Evolutionary conservation across 148 eudicot species (phyloP).

Genomic region (Pharnaceum exiguum): DNA sequence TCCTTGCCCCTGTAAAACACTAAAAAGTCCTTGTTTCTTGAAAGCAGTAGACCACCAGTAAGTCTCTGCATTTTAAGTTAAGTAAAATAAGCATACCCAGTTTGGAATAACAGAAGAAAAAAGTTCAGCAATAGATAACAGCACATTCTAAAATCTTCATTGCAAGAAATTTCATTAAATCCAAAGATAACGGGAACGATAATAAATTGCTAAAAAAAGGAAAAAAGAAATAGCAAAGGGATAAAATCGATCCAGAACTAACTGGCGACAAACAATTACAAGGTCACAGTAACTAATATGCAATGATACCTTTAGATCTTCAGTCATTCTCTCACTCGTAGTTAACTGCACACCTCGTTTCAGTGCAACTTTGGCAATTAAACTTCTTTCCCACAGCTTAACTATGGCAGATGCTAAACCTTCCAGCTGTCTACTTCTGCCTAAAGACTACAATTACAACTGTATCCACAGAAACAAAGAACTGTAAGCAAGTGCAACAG

Average conservation of each 20-base stretch:
- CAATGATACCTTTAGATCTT: constrained; percentile 89
- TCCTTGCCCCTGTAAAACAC: constrained; percentile 91
- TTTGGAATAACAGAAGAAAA: neutral
- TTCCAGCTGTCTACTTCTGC: constrained; percentile 93
- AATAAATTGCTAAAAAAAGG: too few species aligned
- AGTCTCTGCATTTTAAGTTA: constrained; percentile 53
- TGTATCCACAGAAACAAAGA: neutral
- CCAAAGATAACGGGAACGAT: too few species aligned
- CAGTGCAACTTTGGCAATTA: constrained; percentile 84
- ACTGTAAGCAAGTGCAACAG: neutral
- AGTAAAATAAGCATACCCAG: neutral
- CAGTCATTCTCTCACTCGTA: constrained; percentile 97
- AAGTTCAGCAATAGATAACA: neutral
- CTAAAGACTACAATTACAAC: constrained; percentile 35
- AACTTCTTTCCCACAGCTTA: constrained; percentile 90
- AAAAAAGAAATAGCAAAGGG: too few species aligned
- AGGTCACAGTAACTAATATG: neutral
- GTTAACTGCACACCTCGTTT: constrained; percentile 97
- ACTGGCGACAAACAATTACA: too few species aligned
- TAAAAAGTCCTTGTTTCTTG: constrained; percentile 91
- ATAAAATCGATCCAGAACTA: too few species aligned
- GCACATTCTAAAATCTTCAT: neutral
- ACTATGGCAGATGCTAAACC: constrained; percentile 86
- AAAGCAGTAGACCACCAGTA: constrained; percentile 81
- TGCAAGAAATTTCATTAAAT: too few species aligned